Evolutionary conservation across 2,329 filamentous ascomycete species (phyloP).

Genomic region (Ascochyta pisi): DNA sequence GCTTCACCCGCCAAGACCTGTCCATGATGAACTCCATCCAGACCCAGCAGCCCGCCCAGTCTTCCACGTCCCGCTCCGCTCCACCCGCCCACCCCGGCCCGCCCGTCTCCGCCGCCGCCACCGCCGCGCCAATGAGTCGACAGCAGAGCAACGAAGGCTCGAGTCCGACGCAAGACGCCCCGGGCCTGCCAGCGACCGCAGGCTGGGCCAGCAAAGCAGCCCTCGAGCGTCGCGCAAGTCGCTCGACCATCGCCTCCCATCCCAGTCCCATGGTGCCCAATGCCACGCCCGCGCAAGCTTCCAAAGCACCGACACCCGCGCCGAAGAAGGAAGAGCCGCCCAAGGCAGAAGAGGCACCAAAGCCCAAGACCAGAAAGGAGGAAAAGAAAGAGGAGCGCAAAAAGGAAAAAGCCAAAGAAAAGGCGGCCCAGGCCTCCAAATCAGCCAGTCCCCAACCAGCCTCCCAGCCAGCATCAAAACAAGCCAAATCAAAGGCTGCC

Average conservation of each 20-base stretch:
- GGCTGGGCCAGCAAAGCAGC: conserved; percentile 85
- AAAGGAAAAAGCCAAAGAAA: conserved; percentile 35
- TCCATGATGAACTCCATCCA: conserved; percentile 93
- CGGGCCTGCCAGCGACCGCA: conserved; percentile 90
- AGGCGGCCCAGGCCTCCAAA: conserved; percentile 36
- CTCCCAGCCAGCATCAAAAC: conserved; percentile 18
- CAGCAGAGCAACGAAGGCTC: conserved; percentile 81
- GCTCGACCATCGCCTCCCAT: conserved; percentile 80
- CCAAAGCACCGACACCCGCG: conserved; percentile 28
- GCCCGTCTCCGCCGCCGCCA: conserved; percentile 54
- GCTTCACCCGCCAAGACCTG: conserved; percentile 91
- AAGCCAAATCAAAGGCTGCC: conserved; percentile 28
- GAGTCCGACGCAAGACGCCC: conserved; percentile 68
- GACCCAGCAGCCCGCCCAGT: conserved; percentile 73
- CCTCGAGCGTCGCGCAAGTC: conserved; percentile 74
- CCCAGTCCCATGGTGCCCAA: conserved; percentile 75
- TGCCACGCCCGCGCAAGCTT: conserved; percentile 50
- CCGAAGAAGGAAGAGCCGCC: conserved; percentile 32
- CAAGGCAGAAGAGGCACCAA: conserved; percentile 32
- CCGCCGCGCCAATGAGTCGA: conserved; percentile 69
- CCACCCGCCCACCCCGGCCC: conserved; percentile 58
- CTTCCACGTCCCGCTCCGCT: conserved; percentile 59
- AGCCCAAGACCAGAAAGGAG: conserved; percentile 36
- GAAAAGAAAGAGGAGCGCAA: conserved; percentile 31
- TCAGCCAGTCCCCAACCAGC: conserved; percentile 35